Evolutionary conservation across 2,329 filamentous ascomycete species (phyloP), one percentile per base, ranked within the genome.

Genomic region (Emmonsiellopsis sp.): DNA sequence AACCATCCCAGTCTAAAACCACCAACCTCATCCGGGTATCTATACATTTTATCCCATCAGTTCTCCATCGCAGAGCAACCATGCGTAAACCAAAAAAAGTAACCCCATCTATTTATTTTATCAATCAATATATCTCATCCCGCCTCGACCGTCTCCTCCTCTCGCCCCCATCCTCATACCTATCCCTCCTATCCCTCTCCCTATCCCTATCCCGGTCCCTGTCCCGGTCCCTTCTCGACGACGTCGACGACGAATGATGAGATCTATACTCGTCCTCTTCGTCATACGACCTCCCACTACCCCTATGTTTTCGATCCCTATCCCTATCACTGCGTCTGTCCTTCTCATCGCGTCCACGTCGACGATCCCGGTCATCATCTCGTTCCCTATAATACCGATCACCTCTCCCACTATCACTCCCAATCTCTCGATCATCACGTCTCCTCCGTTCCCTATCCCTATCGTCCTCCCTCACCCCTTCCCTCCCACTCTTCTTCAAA

Each of bases 401-500:
- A 53, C 67, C 64, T 47, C 58, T 61, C 34, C 63, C 58, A 21
- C 62, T 65, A 47, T 60, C 58, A 54, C 59, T 62, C 21, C 6
- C 65, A 53, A 63, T 60, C 50, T 64, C 56, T 21, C 66, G 60
- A 49, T 69, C 65, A 50, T 70, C 65, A 48, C 67, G 62, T 49
- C 66, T 65, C 52, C 60, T 63, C 32, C 52, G 49, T 6, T 68
- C 64, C 9, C 60, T 58, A 53, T 68, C 62, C 37, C 59, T 62
- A 53, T 66, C 67, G 2, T 9, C 37, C 9, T 36, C 36, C 36
- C 71, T 64, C 10, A 65, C 65, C 5, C 14, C 37, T 21, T 36
- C 36, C 36, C 71, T 64, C 10, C 66, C 65, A 55, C 62, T 68
- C 57, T 64, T 69, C 51, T 70, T 68, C 50, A 74, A 58, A 54